Base-by-base conservation (phyloP, 2,329 filamentous ascomycete genomes). In the Madurella fahalii region DNA sequence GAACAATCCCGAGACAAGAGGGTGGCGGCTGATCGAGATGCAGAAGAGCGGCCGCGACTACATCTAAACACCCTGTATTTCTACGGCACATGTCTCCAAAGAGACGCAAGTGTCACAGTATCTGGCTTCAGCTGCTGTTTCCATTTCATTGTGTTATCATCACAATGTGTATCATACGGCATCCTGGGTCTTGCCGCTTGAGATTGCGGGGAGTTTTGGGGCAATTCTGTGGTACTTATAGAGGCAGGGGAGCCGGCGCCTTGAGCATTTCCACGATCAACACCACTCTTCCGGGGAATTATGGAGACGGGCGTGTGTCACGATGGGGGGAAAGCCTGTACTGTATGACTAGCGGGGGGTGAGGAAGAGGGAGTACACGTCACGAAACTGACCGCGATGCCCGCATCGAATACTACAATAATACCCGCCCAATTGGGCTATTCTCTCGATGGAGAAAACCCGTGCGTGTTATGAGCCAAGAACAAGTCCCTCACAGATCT, bases 21-120 rank as follows among this genome's bases (percentile, higher is more conserved):
- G 94, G 32, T 99, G 94, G 94, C 86, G 93, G 67, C 77, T 99
- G 71, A 97, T 99, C 68, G 94, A 99, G 77, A 84, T 99, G 78
- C 94, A 99, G 74, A 99, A 99, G 85, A 95, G 90, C 71, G 93
- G 89, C 53, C 84, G 94, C 67, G 94, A 99, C 75, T 97, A 81
- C 72, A 81, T 82, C 63, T 84, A 74, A 74, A 39, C 52, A 20
- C 32, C 40, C 15, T 56, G 52, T 56, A 49, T 43, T 52, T 41
- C n/a, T 47, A 25, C 25, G 37, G 15, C 40, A 40, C 12, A 31
- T 40, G 47, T 40, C 20, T 52, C 40, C n/a, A 34, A 20, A 25
- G 34, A 42, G 18, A 17, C 12, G 39, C 37, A 17, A 37, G 42
- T n/a, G 16, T 50, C 50, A 17, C 11, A 37, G 13, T 47, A 45